A percentile compares a stretch with the other conserved stretches of the same genome.
Conservation (phyloP, 2,329 filamentous ascomycete genomes). For the Diplocarpon rosae region DNA sequence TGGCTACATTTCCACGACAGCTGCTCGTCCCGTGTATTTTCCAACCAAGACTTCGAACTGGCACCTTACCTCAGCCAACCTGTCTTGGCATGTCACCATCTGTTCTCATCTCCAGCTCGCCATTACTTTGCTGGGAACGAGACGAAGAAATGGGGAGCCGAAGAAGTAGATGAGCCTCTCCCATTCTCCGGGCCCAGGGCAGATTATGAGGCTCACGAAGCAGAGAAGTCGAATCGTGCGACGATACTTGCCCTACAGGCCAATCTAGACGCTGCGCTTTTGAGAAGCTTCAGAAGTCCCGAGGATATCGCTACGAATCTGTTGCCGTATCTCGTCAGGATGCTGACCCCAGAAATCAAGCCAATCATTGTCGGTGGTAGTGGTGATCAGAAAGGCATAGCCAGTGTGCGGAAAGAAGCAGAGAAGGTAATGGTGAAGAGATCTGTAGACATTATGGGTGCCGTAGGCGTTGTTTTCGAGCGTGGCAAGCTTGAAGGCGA, state of each 20-base stretch:
- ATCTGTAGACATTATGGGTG: constrained; percentile 73
- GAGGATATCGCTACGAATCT: constrained; percentile 73
- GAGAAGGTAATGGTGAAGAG: constrained; percentile 74
- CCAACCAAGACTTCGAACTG: constrained; percentile 89
- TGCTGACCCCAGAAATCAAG: constrained; percentile 82
- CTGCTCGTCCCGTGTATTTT: constrained; percentile 66
- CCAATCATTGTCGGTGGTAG: constrained; percentile 74
- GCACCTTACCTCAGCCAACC: constrained; percentile 78
- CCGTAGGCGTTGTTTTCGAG: constrained; percentile 71
- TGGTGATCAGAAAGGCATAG: constrained; percentile 53
- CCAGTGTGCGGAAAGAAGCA: constrained; percentile 76
- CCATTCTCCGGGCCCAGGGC: constrained; percentile 78
- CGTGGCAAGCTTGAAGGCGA: constrained; percentile 68
- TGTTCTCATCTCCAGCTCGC: constrained; percentile 65
- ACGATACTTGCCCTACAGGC: constrained; percentile 66
- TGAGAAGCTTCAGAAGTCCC: constrained; percentile 66
- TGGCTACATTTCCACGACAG: constrained; percentile 92
- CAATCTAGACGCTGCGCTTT: constrained; percentile 58
- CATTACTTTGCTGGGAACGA: constrained; percentile 31
- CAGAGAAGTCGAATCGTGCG: constrained; percentile 65
- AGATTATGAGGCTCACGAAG: constrained; percentile 71
- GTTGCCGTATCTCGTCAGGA: constrained; percentile 70
- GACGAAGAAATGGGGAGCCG: constrained; percentile 34
- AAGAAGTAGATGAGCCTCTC: constrained; percentile 37
- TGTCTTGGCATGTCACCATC: constrained; percentile 77